Base-by-base conservation (phyloP, 1,139 yeast species). In the Debaryomyces fabryi region DNA sequence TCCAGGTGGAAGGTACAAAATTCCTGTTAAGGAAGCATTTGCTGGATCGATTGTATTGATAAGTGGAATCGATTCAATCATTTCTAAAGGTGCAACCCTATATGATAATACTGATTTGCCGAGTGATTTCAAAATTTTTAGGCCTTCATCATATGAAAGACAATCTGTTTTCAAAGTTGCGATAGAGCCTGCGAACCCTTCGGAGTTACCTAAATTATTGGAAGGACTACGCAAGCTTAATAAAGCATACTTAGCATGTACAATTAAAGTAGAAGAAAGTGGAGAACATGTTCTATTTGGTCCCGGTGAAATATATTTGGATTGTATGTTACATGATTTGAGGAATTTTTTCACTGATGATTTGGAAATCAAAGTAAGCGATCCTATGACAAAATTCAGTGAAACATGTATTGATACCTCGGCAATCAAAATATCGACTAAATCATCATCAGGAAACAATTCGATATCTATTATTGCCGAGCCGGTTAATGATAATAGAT, bases 271-370 rank as follows among this genome's bases (percentile, higher is more conserved):
- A 1, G 97, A 90, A 63, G 96, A 88, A 56, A 86, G 92, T 49
- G 97, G 98, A 1, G 98, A 92, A 58, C 90, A 87, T 63, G 83
- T 85, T 0, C 63, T 95, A 1, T 62, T 85, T 25, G 97, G 95
- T 0, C 82, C 91, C 3, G 99, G 99, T 4, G 99, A 95, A 62
- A 61, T 93, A 15, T 90, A 88, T 60, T 67, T 95, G 69, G 99
- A 95, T 65, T 88, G 96, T 57, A 71, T 88, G 25, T 65, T 95
- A 46, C 89, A 86, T 65, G 97, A 90, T 60, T 68, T 93, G 42
- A 73, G 98, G 52, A 64, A 72, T 16, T 64, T 84, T 52, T 79
- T 76, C 61, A 79, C 88, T 0, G 63, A 72, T 44, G 82, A 81
- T 42, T 74, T 91, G 44, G 88, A 86, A 45, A 82, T 93, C 47